Evolutionary conservation across 2,329 filamentous ascomycete genomes (phyloP), one percentile per base, ranked within the genome.

Genomic region (Plectosphaerella cucumerina): DNA sequence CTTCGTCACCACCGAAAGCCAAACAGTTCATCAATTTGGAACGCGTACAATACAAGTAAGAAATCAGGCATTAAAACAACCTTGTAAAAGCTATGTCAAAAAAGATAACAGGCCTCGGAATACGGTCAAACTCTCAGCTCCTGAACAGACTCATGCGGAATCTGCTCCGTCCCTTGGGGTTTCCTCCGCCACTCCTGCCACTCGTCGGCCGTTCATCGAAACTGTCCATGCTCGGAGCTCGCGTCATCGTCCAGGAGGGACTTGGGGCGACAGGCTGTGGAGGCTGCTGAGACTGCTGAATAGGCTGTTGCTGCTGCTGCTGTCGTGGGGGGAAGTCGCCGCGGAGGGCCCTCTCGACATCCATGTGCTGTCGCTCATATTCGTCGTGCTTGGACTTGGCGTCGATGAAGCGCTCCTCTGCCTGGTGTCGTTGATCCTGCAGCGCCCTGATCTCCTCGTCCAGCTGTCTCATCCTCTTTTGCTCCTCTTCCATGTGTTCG

Each of bases 321-420:
- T 45, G 21, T 4, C 44, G 44, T 21, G 48, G 26, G 4, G 26
- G 20, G 3, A 66, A 56, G n/a, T 74, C 71, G 0, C 72, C 72
- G 0, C 70, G 60, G 57, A 75, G 62, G 1, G 72, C 72, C 42
- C 66, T 60, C 57, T 71, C 69, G 45, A 74, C 72, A 35, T 74
- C 69, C 12, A 57, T 53, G 50, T 73, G 67, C 59, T 74, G 71
- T 5, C 70, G 64, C 44, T 62, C 61, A 52, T 74, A 74, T 50
- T 74, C 70, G 52, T 75, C 72, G 49, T 74, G 71, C 62, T 73
- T 73, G 53, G 57, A 44, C 59, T 73, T 73, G 49, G 71, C 70
- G 21, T 74, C 71, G 33, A 69, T 52, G 61, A 66, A 74, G 18
- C 70, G 69, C 6, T 63, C 63, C 61, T 74, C 71, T 5, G 70